A percentile compares a stretch with the other conserved stretches of the same genome.
phyloP scores from a whole-genome alignment of 129 eudicot genomes.

The Ambrosia artemisiifolia region DNA sequence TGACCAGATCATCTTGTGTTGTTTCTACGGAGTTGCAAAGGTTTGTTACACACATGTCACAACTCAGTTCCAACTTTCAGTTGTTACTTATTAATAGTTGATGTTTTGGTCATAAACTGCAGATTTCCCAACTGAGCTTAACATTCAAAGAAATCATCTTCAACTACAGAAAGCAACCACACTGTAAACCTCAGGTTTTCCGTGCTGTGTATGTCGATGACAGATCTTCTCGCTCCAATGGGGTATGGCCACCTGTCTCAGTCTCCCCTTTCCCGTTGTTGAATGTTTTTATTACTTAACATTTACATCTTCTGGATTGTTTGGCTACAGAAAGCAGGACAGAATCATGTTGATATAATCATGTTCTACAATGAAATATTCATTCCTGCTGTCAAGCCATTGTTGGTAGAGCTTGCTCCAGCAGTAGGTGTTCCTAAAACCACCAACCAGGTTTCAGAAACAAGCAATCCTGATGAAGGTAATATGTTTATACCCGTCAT shows the following conservation, averaged over 20 bases:
- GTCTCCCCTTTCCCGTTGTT: neutral
- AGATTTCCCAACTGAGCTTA: slow-evolving; percentile 83
- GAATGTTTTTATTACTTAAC: slow-evolving; percentile 6
- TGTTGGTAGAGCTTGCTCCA: slow-evolving; percentile 77
- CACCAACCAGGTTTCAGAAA: slow-evolving; percentile 44
- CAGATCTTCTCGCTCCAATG: slow-evolving; percentile 54
- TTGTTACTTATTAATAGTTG: slow-evolving; percentile 4
- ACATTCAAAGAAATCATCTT: slow-evolving; percentile 78
- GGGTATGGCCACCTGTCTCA: slow-evolving; percentile 37
- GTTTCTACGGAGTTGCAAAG: slow-evolving; percentile 97
- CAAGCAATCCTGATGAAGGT: slow-evolving; percentile 55
- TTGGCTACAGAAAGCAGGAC: slow-evolving; percentile 70
- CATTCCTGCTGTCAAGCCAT: slow-evolving; percentile 78
- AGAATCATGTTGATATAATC: slow-evolving; percentile 89
- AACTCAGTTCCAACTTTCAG: slow-evolving; percentile 1
- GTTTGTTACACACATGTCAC: slow-evolving; percentile 39
- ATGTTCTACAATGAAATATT: slow-evolving; percentile 85
- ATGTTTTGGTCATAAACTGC: slow-evolving; percentile 31
- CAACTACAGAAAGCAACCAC: slow-evolving; percentile 91
- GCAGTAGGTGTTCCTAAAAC: slow-evolving; percentile 38
- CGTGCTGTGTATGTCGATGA: slow-evolving; percentile 84
- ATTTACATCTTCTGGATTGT: neutral
- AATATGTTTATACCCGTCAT: slow-evolving; percentile 8
- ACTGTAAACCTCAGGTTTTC: slow-evolving; percentile 90
- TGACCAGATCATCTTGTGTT: slow-evolving; percentile 92